phyloP scores from a whole-genome alignment of 306 rosid species.

The apple (Malus domestica) region ASM211411v1 NC_041793.1:32583501-32584000 shows the following conservation, averaged over 20 bases:
- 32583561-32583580: slow-evolving; percentile 70
- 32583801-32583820: too few relatives aligned
- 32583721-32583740: neutral
- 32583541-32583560: slow-evolving; percentile 88
- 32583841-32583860: too few relatives aligned
- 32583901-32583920: too few relatives aligned
- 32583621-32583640: slow-evolving; percentile 48
- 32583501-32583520: slow-evolving; percentile 73
- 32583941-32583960: too few relatives aligned
- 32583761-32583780: too few relatives aligned
- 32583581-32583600: slow-evolving; percentile 74
- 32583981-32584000: too few relatives aligned
- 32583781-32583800: too few relatives aligned
- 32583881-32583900: too few relatives aligned
- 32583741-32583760: neutral
- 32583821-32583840: too few relatives aligned
- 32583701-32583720: neutral
- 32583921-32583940: too few relatives aligned
- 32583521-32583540: slow-evolving; percentile 65
- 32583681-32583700: neutral
- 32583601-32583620: slow-evolving; percentile 61
- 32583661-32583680: neutral
- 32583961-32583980: too few relatives aligned
- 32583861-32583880: too few relatives aligned
- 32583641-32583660: slow-evolving; percentile 31